phyloP scores from a whole-genome alignment of 495 filamentous ascomycete species.

The Bacidia rubella region DNA sequence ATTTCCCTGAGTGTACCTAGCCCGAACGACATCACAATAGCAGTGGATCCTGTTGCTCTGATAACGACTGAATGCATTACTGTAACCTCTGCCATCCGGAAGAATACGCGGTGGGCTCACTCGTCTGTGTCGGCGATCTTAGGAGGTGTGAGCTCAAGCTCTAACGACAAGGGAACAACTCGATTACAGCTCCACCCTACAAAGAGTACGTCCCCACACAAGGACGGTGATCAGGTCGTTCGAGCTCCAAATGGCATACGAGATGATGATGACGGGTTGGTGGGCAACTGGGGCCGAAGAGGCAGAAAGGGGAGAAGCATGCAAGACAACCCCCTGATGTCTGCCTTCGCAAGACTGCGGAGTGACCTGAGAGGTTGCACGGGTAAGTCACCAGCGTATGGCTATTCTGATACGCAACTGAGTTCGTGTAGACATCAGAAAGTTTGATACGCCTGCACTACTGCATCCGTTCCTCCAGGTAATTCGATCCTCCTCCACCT shows the following conservation, averaged over 20 bases:
- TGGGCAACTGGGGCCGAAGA: slow-evolving; percentile 72
- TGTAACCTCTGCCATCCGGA: slow-evolving; percentile 95
- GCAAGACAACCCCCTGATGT: slow-evolving; percentile 95
- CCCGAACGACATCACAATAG: slow-evolving; percentile 43
- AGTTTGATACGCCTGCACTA: slow-evolving; percentile 78
- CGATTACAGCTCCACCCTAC: slow-evolving; percentile 4
- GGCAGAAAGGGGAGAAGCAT: slow-evolving; percentile 97
- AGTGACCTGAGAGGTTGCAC: slow-evolving; percentile 83
- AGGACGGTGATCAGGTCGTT: slow-evolving; percentile 1
- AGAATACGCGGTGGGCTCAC: slow-evolving; percentile 91
- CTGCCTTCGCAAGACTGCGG: slow-evolving; percentile 80
- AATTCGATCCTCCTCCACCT: slow-evolving; percentile 90
- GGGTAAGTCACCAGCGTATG: slow-evolving; percentile 31
- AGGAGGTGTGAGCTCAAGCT: slow-evolving; percentile 47
- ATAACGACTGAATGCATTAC: slow-evolving; percentile 98
- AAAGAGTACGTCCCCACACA: not conserved
- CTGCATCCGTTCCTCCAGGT: slow-evolving; percentile 95
- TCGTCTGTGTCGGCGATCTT: slow-evolving; percentile 94
- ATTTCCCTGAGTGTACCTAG: not conserved
- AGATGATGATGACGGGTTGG: slow-evolving; percentile 40
- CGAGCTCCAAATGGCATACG: slow-evolving; percentile 7
- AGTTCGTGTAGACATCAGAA: slow-evolving; percentile 56
- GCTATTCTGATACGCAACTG: not conserved
- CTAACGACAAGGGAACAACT: slow-evolving; percentile 6
- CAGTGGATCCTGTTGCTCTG: slow-evolving; percentile 84